phyloP scores from a whole-genome alignment of 768 basidiomycete species.

The Mycena maculata region DNA sequence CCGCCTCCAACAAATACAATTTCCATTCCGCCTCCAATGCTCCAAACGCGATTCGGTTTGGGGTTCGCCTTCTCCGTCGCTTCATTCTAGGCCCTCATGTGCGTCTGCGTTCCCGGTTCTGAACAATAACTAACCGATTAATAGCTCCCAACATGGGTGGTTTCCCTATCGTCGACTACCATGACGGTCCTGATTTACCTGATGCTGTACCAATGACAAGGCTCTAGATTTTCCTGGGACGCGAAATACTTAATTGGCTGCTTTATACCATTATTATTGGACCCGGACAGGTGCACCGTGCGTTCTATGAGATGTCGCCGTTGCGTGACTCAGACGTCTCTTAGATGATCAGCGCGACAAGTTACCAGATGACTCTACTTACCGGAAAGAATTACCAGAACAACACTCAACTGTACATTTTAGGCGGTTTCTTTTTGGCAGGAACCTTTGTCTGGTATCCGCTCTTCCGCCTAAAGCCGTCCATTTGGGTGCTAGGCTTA shows the following conservation, averaged over 20 bases:
- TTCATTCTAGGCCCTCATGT: conserved; percentile 70
- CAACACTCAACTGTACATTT: conserved; percentile 86
- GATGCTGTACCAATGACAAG: conserved; percentile 85
- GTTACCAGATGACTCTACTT: conserved; percentile 93
- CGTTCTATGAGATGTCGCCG: too few species aligned
- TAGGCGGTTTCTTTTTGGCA: conserved; percentile 87
- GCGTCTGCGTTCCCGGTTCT: too few species aligned
- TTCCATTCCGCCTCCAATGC: too few species aligned
- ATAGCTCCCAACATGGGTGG: conserved; percentile 69
- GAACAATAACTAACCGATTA: too few species aligned
- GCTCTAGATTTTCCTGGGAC: conserved; percentile 84
- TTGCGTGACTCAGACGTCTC: background rate
- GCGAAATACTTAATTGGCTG: conserved; percentile 88
- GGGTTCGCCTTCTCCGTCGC: conserved; percentile 75
- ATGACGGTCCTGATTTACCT: conserved; percentile 61
- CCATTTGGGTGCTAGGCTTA: conserved; percentile 84
- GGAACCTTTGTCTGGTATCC: conserved; percentile 91
- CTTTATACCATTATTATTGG: conserved; percentile 92
- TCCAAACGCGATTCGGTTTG: conserved; percentile 87
- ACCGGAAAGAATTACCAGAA: conserved; percentile 88
- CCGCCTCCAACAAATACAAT: too few species aligned
- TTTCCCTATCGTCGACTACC: conserved; percentile 49
- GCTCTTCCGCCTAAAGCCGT: conserved; percentile 88
- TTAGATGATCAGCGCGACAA: conserved; percentile 86
- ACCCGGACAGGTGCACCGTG: conserved; percentile 73